Evolutionary conservation across 106 monocot species (phyloP), one percentile per base, ranked within the genome.

Genomic region (Dendrobium officinale): DNA sequence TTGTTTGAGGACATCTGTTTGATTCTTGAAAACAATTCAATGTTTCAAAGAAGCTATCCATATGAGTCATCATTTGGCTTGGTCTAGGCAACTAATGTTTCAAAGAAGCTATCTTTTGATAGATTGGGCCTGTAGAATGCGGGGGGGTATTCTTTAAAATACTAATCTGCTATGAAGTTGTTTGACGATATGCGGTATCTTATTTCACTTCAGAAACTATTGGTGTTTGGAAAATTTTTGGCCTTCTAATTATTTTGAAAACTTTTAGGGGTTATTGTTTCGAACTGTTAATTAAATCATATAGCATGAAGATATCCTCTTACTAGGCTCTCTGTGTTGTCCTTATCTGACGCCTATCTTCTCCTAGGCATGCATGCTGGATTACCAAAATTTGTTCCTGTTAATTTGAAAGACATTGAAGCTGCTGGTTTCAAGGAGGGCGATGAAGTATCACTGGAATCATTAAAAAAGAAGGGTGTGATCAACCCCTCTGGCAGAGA

Each of bases 401-500:
- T 98, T 49, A 98, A 98, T 64, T 77, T 98, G 74, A 98, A 91
- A 77, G 94, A 92, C 84, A 88, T 98, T 77, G 88, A 79, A 79
- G 72, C 72, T 80, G 92, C 88, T 81, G 94, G 89, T 41, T 98
- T 98, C 81, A 55, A 92, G 76, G 97, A 98, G n/a, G 97, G 94
- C 24, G 97, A 98, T 78, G 97, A 92, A 79, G 74, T 98, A 72
- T 94, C 94, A 43, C 66, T 94, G n/a, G 94, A 92, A 75, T 80
- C 97, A 22, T 84, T 98, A 79, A 94, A 94, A 83, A 86, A 85
- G 51, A 92, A 40, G 67, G 86, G 97, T 68, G 84, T 98, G 84
- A 98, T 98, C 49, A 98, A 98, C 75, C 97, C 97, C 76, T 94
- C 97, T 78, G 97, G 97, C 42, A 89, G 94, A 83, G 97, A 98